Percentiles rank a stretch among this genome's conserved stretches.
These are phyloP conservation scores for Metschnikowia proteae DNA, from an alignment of 805 yeast species.

Conservation along the genomic window DNA sequence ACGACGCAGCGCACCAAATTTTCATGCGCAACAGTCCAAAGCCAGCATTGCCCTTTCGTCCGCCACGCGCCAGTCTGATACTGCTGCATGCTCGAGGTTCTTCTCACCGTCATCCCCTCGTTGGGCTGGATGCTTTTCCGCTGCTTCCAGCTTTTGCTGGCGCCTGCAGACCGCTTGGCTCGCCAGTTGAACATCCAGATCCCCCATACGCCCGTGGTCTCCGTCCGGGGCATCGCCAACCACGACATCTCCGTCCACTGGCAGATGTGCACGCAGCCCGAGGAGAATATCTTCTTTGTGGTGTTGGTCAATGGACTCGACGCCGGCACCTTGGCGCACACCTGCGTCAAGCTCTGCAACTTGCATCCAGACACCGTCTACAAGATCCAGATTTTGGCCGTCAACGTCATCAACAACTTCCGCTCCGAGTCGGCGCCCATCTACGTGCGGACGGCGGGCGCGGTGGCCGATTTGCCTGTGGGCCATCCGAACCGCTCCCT, in stretches of 20 bases:
- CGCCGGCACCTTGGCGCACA: slow-evolving; percentile 34
- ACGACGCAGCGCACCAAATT: slow-evolving; percentile 1
- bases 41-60: background rate
- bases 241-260: slow-evolving; percentile 51
- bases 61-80: background rate
- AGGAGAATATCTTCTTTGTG: slow-evolving; percentile 28
- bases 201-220: slow-evolving; percentile 53
- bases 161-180: slow-evolving; percentile 48
- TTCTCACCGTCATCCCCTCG: slow-evolving; percentile 33
- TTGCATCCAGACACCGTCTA: slow-evolving; percentile 27
- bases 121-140: slow-evolving; percentile 40
- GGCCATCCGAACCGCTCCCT: background rate
- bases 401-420: slow-evolving; percentile 34
- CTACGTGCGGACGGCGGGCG: slow-evolving; percentile 25
- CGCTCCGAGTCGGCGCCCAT: slow-evolving; percentile 32
- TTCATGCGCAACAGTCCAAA: background rate
- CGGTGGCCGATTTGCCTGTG: background rate
- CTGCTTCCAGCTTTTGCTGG: slow-evolving; percentile 31
- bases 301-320: slow-evolving; percentile 34
- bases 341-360: slow-evolving; percentile 33
- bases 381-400: slow-evolving; percentile 35
- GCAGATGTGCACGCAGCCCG: slow-evolving; percentile 22
- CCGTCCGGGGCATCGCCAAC: slow-evolving; percentile 50
- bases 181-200: slow-evolving; percentile 47
- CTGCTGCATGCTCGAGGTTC: slow-evolving; percentile 28